phyloP scores from a whole-genome alignment of 129 eudicot species.

The Flaveria linearis region DNA sequence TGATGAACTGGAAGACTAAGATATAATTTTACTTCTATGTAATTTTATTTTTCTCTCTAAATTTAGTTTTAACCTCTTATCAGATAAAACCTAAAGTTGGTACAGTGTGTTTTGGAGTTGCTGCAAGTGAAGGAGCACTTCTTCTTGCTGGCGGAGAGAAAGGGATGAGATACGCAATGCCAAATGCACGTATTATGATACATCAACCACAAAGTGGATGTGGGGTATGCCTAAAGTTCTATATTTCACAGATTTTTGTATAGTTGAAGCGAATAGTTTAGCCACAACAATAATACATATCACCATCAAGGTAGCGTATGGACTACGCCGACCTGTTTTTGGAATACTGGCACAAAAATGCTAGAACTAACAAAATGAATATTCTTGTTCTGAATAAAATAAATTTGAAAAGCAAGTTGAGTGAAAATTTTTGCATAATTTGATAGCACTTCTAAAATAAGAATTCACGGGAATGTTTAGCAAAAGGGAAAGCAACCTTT shows the following conservation, averaged over 20 bases:
- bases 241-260: background rate
- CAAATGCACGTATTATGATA: slow-evolving; percentile 95
- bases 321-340: background rate
- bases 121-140: slow-evolving; percentile 89
- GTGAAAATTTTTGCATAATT: background rate
- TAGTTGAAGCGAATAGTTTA: background rate
- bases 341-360: background rate
- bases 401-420: background rate
- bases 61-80: background rate
- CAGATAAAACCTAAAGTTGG: slow-evolving; percentile 99
- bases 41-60: background rate
- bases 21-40: background rate
- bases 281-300: background rate
- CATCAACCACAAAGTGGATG: slow-evolving; percentile 89
- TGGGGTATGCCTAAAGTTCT: slow-evolving; percentile 61
- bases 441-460: background rate
- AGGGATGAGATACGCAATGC: slow-evolving; percentile 98
- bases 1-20: background rate
- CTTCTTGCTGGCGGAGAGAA: slow-evolving; percentile 98
- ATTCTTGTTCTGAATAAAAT: background rate
- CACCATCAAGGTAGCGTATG: background rate
- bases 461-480: background rate
- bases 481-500: background rate
- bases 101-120: slow-evolving; percentile 89
- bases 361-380: slow-evolving; percentile 16